Conservation (phyloP, 1,284 basidiomycete species). For the Chondrostereum purpureum region DNA sequence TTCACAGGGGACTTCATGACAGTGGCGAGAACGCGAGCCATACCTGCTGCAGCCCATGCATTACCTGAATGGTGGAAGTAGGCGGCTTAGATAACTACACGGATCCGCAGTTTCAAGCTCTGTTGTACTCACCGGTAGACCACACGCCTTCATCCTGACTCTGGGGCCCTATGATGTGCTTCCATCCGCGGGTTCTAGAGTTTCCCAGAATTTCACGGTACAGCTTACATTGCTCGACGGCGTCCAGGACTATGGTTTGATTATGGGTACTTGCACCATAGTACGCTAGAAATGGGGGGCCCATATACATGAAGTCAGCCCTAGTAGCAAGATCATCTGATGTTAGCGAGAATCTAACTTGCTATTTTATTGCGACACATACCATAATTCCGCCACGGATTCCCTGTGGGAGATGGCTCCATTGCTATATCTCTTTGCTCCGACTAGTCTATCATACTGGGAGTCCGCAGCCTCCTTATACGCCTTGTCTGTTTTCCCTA, state of each 20-base stretch:
- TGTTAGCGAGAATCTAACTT: background rate
- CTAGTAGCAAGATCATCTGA: too few relatives aligned
- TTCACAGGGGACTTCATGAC: conserved; percentile 21
- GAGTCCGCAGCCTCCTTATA: conserved; percentile 5
- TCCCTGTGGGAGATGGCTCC: conserved; percentile 28
- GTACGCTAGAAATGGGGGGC: conserved; percentile 35
- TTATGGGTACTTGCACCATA: conserved; percentile 29
- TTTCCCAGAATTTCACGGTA: conserved; percentile 37
- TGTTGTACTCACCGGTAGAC: conserved; percentile 24
- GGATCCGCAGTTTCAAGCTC: background rate
- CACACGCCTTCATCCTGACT: conserved; percentile 29
- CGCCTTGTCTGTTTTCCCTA: conserved; percentile 8
- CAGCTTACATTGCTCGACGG: conserved; percentile 39
- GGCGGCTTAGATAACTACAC: background rate
- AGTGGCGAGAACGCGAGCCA: conserved; percentile 26
- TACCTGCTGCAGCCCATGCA: conserved; percentile 30
- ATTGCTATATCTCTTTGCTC: conserved; percentile 21
- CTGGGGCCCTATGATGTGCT: conserved; percentile 27
- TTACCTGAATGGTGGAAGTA: conserved; percentile 22
- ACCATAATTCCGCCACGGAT: conserved; percentile 22
- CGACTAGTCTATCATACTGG: conserved; percentile 17
- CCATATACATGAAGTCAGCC: conserved; percentile 41
- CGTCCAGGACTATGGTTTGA: conserved; percentile 32
- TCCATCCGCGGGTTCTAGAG: conserved; percentile 20
- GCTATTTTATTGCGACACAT: too few relatives aligned